Evolutionary conservation across 2,329 filamentous ascomycete species (phyloP).

Genomic region (Ophiostoma populinum): DNA sequence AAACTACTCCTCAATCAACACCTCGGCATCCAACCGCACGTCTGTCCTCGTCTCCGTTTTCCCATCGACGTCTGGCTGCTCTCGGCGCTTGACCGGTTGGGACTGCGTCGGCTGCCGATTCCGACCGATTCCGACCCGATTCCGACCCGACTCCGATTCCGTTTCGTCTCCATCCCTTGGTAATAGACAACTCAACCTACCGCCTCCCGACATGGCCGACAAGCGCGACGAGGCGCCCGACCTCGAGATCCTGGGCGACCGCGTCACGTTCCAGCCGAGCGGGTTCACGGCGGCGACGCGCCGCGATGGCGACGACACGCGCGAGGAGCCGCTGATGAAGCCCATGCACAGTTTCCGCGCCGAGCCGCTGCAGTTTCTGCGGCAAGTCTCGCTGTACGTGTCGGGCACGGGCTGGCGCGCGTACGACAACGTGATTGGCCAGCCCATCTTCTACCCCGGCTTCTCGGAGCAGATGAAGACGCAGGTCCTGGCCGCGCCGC

Average conservation of each 20-base stretch:
- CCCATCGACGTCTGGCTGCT: too few relatives aligned
- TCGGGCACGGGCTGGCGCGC: conserved; percentile 89
- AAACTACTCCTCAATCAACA: too few relatives aligned
- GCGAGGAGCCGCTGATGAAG: conserved; percentile 56
- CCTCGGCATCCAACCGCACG: too few relatives aligned
- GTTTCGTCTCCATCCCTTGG: too few relatives aligned
- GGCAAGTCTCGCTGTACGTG: conserved; percentile 84
- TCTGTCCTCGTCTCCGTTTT: too few relatives aligned
- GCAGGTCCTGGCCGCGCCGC: conserved; percentile 55
- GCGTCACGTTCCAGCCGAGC: conserved; percentile 58
- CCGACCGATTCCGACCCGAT: too few relatives aligned
- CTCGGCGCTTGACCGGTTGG: too few relatives aligned
- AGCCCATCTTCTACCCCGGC: conserved; percentile 82
- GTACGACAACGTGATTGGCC: conserved; percentile 79
- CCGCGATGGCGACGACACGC: conserved; percentile 28
- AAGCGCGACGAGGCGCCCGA: conserved; percentile 47
- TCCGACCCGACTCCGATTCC: too few relatives aligned
- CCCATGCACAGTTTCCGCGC: conserved; percentile 76
- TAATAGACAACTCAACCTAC: too few relatives aligned
- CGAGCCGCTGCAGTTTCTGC: conserved; percentile 60
- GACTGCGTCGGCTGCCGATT: too few relatives aligned
- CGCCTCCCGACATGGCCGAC: too few relatives aligned
- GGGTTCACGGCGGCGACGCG: conserved; percentile 37
- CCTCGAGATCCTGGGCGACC: conserved; percentile 57
- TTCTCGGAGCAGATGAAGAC: conserved; percentile 83